Evolutionary conservation across 2,329 filamentous ascomycete genomes (phyloP), one percentile per base, ranked within the genome.

Genomic region (Capronia coronata): DNA sequence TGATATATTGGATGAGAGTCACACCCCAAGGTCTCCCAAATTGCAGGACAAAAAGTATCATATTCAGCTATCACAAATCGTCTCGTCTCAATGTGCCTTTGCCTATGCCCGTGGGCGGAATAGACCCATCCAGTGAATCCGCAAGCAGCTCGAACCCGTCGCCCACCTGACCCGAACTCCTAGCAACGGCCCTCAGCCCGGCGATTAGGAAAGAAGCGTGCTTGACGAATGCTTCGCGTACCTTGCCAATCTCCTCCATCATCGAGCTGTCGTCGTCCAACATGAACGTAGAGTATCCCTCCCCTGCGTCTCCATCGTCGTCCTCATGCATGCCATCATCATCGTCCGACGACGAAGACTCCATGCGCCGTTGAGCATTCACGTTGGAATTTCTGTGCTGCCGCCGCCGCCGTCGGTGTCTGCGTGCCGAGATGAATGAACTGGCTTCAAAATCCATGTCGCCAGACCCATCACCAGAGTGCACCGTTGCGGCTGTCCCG

Each of bases 201-300:
- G 83, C 80, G 2, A 76, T 76, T 11, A 93, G 74, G 64, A 94
- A 94, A 0, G 76, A 71, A 22, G 89, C 62, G 41, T 85, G 72
- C 37, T 76, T 75, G 48, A 83, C 77, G 59, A 87, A 86, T 43
- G 86, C 77, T 1, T 65, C 67, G 47, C 76, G 77, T 39, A 88
- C 76, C 37, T 75, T 74, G 34, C 63, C 66, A 35, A 93, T 63
- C 2, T 75, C 69, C 19, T 77, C 69, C 7, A 64, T 8, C 65
- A 68, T 3, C 65, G 67, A 30, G 60, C 64, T 32, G 65, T 65
- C 59, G 64, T 74, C 65, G 68, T 68, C 22, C 65, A 69, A 16
- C 64, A 65, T 10, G 69, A 68, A 44, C 65, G 67, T 54, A n/a
- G 67, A 66, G 13, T 68, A 67, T 1, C 60, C 60, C 7, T 49